phyloP scores from a whole-genome alignment of 73 alveolate genomes.

The Paramecium biaurelia region DNA sequence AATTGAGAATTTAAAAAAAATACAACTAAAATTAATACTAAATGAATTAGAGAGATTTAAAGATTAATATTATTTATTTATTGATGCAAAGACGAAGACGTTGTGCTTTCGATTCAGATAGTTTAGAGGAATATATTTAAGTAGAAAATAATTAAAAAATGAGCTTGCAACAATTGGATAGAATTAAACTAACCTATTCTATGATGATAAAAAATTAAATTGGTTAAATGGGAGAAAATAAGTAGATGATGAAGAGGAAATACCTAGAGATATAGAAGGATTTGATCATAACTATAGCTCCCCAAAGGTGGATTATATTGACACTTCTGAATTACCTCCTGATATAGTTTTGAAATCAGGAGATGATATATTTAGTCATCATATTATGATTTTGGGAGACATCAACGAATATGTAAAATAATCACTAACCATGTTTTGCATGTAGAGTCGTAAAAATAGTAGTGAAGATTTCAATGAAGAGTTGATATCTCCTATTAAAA shows the following conservation, averaged over 20 bases:
- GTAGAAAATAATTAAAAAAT: not conserved
- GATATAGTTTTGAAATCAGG: slow-evolving; percentile 5
- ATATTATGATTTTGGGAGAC: slow-evolving; percentile 7
- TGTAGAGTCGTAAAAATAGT: slow-evolving; percentile 12
- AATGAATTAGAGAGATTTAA: not conserved
- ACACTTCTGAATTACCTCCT: slow-evolving; percentile 12
- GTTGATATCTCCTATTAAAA: not conserved
- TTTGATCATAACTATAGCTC: slow-evolving; percentile 6
- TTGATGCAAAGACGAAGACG: slow-evolving; percentile 14
- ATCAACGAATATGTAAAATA: not conserved
- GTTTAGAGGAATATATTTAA: not conserved
- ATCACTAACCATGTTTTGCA: not conserved
- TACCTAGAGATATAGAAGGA: not conserved
- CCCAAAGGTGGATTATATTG: slow-evolving; percentile 7
- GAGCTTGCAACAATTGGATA: slow-evolving; percentile 10
- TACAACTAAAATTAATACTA: not conserved
- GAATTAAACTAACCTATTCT: slow-evolving; percentile 11
- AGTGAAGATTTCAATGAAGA: slow-evolving; percentile 14
- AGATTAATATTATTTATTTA: not conserved
- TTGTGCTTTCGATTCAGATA: slow-evolving; percentile 21
- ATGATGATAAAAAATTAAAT: not conserved
- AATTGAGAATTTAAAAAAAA: not conserved
- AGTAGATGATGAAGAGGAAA: not conserved
- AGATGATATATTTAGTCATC: not conserved
- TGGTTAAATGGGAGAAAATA: not conserved